Conservation (phyloP, 1,284 basidiomycete genomes). For the Hortiboletus rubellus region DNA sequence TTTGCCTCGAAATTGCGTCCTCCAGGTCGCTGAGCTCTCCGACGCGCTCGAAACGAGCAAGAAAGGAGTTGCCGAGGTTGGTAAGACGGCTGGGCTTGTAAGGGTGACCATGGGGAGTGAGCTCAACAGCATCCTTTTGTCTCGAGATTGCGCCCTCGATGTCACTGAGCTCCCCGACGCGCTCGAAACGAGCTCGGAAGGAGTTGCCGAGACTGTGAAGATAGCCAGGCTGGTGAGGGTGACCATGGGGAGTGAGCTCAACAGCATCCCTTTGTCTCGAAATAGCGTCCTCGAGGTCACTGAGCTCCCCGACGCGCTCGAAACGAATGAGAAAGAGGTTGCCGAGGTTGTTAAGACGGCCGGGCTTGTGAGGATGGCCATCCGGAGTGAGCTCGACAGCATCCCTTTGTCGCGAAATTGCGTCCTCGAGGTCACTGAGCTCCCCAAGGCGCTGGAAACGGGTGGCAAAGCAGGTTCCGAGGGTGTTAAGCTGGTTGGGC, state of each 20-base stretch:
- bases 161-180: neutral
- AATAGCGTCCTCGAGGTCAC: too few relatives aligned
- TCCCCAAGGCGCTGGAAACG: constrained; percentile 2
- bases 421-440: neutral
- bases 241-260: too few relatives aligned
- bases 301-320: too few relatives aligned
- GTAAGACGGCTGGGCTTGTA: neutral
- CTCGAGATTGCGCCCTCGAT: neutral
- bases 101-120: neutral
- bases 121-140: neutral
- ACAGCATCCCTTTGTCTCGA: too few relatives aligned
- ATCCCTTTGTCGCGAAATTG: neutral
- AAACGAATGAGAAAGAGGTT: too few relatives aligned
- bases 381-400: neutral
- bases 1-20: too few relatives aligned
- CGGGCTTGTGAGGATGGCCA: neutral
- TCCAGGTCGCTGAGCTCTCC: too few relatives aligned
- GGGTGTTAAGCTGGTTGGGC: neutral
- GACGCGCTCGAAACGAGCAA: neutral
- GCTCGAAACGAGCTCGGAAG: too few relatives aligned
- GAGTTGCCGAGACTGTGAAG: too few relatives aligned
- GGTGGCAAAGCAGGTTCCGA: neutral
- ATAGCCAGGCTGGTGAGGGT: too few relatives aligned
- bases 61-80: neutral
- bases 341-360: too few relatives aligned